A percentile compares a stretch with the other conserved stretches of the same genome.
These are phyloP conservation scores for Dactylorhiza incarnata DNA, from an alignment of 106 monocot genomes.

Conservation along the genomic window DNA sequence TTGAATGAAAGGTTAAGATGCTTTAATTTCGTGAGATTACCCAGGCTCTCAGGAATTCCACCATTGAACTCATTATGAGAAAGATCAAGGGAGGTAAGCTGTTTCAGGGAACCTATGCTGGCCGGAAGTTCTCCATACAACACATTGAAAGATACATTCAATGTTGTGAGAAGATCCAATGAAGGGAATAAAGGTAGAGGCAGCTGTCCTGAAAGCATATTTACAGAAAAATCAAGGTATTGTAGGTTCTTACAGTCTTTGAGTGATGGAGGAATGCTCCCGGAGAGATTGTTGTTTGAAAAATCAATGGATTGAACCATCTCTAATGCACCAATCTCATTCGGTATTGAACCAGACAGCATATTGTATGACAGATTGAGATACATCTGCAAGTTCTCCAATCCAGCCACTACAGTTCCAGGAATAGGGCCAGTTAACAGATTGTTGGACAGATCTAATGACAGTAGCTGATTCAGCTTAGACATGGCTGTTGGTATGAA, in stretches of 20 bases:
- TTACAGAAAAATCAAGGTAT: slow-evolving; percentile 56
- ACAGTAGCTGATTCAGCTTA: slow-evolving; percentile 34
- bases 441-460: slow-evolving; percentile 71
- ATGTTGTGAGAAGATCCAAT: slow-evolving; percentile 33
- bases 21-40: slow-evolving; percentile 40
- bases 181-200: slow-evolving; percentile 34
- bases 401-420: slow-evolving; percentile 27
- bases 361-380: slow-evolving; percentile 68
- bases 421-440: slow-evolving; percentile 52
- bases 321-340: slow-evolving; percentile 37
- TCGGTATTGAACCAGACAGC: slow-evolving; percentile 45
- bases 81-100: slow-evolving; percentile 48
- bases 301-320: slow-evolving; percentile 82
- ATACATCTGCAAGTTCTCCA: slow-evolving; percentile 50
- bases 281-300: slow-evolving; percentile 70
- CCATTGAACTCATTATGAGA: slow-evolving; percentile 59
- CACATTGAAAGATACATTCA: slow-evolving; percentile 67
- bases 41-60: slow-evolving; percentile 39
- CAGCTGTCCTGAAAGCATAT: slow-evolving; percentile 46
- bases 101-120: slow-evolving; percentile 22
- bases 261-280: slow-evolving; percentile 43
- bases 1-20: slow-evolving; percentile 80
- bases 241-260: slow-evolving; percentile 56
- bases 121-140: slow-evolving; percentile 47
- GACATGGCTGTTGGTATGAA: slow-evolving; percentile 50